Conservation (phyloP, 371 early-diverging fungal genomes). For the Haplosporangium sp. region DNA sequence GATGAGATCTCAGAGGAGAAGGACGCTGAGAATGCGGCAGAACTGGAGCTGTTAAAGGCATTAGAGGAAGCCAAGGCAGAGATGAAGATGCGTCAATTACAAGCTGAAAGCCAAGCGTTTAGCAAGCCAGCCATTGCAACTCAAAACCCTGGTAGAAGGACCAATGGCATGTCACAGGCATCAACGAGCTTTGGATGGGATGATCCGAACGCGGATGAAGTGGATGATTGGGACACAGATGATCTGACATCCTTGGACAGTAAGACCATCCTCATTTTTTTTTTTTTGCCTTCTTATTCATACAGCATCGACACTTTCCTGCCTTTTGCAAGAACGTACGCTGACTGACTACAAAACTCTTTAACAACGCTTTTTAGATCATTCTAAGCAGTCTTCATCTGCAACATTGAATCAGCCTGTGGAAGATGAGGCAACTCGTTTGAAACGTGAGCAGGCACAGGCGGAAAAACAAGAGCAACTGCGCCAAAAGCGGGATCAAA, state of each 20-base stretch:
- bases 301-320: too few relatives aligned
- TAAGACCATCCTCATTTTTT: constrained; percentile 7
- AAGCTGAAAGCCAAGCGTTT: background rate
- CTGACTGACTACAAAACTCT: background rate
- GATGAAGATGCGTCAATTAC: constrained; percentile 40
- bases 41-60: constrained; percentile 38
- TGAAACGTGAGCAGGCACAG: constrained; percentile 32
- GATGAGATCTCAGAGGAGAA: constrained; percentile 4
- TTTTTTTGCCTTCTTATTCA: background rate
- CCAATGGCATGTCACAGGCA: background rate
- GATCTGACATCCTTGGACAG: constrained; percentile 25
- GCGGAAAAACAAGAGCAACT: constrained; percentile 46
- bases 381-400: constrained; percentile 11
- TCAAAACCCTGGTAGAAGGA: background rate
- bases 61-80: constrained; percentile 47
- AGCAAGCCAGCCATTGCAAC: background rate
- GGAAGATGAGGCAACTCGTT: constrained; percentile 31
- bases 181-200: constrained; percentile 40
- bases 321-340: too few relatives aligned
- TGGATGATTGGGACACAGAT: constrained; percentile 43
- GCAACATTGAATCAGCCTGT: constrained; percentile 10
- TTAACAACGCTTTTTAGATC: constrained; percentile 4
- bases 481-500: constrained; percentile 44
- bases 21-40: constrained; percentile 4
- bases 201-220: constrained; percentile 22